Evolutionary conservation across 305 asterid species (phyloP).

Genomic region (Solanum hybrid): DNA sequence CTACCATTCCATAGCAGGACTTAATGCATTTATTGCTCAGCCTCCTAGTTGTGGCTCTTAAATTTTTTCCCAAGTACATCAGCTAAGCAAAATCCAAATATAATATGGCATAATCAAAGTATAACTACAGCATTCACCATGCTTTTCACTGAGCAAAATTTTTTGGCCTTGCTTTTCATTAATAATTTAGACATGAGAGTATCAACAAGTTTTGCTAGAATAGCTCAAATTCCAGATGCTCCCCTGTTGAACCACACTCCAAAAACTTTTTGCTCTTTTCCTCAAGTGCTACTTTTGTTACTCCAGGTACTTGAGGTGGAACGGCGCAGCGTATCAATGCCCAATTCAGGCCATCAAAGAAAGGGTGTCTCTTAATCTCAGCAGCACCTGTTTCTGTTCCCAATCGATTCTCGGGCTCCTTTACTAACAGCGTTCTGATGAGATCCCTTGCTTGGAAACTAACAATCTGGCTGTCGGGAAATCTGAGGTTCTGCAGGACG

Average conservation of each 20-base stretch:
- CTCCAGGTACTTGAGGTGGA: constrained; percentile 48
- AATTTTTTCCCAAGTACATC: background rate
- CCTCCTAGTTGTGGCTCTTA: background rate
- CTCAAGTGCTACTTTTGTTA: background rate
- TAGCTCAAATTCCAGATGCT: constrained; percentile 41
- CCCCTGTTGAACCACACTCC: constrained; percentile 22
- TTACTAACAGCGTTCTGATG: constrained; percentile 45
- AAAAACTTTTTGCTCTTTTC: constrained; percentile 14
- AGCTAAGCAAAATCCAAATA: background rate
- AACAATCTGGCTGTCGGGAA: constrained; percentile 49
- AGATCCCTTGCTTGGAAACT: constrained; percentile 56
- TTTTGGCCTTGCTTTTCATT: background rate
- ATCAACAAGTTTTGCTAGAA: constrained; percentile 17
- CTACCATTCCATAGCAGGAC: background rate
- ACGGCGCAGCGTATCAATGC: constrained; percentile 54
- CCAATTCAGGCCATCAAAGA: constrained; percentile 65
- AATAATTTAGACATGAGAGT: background rate
- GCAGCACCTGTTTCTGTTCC: constrained; percentile 63
- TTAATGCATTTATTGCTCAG: background rate
- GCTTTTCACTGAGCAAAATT: background rate
- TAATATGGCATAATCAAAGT: background rate
- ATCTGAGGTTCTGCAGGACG: constrained; percentile 41
- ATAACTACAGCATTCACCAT: background rate
- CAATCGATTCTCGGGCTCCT: constrained; percentile 52
- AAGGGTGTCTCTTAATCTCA: constrained; percentile 66